Conservation (phyloP, 2,329 filamentous ascomycete species). For the Fusarium chaquense region DNA sequence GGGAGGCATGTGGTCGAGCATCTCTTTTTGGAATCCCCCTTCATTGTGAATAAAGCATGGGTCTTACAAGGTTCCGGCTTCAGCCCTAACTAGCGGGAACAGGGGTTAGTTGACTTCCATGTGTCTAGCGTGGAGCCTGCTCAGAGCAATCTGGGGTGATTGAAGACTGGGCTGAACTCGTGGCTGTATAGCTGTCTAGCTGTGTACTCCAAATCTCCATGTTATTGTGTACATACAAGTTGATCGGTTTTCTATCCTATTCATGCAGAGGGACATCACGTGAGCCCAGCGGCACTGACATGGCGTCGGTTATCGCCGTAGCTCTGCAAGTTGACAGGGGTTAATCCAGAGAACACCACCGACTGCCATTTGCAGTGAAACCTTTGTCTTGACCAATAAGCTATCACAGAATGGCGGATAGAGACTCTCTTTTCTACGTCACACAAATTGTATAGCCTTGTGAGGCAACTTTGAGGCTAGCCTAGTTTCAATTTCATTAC, state of each 20-base stretch:
- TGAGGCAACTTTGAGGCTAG: not conserved
- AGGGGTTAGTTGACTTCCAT: not conserved
- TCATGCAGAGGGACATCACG: not conserved
- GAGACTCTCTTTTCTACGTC: not conserved
- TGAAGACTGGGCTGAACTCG: not conserved
- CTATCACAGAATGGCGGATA: conserved; percentile 27
- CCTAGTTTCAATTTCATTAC: not conserved
- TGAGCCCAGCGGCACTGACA: not conserved
- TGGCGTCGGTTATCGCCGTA: conserved; percentile 35
- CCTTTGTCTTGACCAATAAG: conserved; percentile 15
- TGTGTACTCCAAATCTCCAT: not conserved
- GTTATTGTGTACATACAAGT: not conserved
- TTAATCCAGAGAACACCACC: conserved; percentile 2
- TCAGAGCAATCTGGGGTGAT: not conserved
- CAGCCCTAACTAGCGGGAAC: conserved; percentile 37
- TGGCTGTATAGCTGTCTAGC: not conserved
- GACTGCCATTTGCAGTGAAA: conserved; percentile 19
- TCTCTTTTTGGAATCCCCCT: conserved; percentile 1
- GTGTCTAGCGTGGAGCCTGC: not conserved
- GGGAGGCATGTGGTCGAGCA: conserved; percentile 1
- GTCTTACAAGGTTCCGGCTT: conserved; percentile 23
- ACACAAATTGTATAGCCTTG: not conserved
- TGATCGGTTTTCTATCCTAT: not conserved
- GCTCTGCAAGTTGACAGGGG: conserved; percentile 17
- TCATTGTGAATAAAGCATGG: conserved; percentile 19